Evolutionary conservation across 345 rosid species (phyloP).

Genomic region (Leavenworthia alabamica): DNA sequence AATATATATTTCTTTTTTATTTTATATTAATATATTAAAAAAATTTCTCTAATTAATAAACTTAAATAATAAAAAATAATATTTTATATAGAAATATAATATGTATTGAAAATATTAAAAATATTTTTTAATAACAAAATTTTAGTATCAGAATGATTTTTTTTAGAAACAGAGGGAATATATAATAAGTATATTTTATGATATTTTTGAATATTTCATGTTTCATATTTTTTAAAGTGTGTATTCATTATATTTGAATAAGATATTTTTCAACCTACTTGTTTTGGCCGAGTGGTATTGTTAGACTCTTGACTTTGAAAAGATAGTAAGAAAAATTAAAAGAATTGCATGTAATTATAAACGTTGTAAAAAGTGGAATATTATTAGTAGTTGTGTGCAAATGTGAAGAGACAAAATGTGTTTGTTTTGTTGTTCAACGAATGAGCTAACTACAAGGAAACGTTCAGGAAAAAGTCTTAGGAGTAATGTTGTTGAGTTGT

Average conservation of each 20-base stretch:
- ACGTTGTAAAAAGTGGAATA: slow-evolving; percentile 24
- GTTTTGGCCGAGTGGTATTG: not conserved
- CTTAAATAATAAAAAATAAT: too few relatives aligned
- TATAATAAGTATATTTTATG: not conserved
- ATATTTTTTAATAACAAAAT: too few relatives aligned
- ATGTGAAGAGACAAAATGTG: slow-evolving; percentile 24
- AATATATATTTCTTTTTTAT: too few relatives aligned
- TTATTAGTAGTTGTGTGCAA: slow-evolving; percentile 18
- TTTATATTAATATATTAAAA: not conserved
- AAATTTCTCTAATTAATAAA: too few relatives aligned
- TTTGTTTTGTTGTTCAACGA: slow-evolving; percentile 17
- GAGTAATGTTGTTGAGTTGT: slow-evolving; percentile 21
- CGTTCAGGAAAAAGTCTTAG: slow-evolving; percentile 18
- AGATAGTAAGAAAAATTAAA: too few relatives aligned
- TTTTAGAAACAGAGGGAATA: too few relatives aligned
- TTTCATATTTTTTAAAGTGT: not conserved
- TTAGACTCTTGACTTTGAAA: slow-evolving; percentile 5
- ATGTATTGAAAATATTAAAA: too few relatives aligned
- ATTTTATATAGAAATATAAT: too few relatives aligned
- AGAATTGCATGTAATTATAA: not conserved
- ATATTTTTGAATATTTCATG: too few relatives aligned
- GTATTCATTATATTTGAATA: slow-evolving; percentile 4
- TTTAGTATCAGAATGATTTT: too few relatives aligned
- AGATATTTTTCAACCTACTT: slow-evolving; percentile 8
- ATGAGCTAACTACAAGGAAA: slow-evolving; percentile 17